These are phyloP conservation scores for Trypanosoma platydactyli DNA, from an alignment of 208 protist species.

Conservation along the genomic window DNA sequence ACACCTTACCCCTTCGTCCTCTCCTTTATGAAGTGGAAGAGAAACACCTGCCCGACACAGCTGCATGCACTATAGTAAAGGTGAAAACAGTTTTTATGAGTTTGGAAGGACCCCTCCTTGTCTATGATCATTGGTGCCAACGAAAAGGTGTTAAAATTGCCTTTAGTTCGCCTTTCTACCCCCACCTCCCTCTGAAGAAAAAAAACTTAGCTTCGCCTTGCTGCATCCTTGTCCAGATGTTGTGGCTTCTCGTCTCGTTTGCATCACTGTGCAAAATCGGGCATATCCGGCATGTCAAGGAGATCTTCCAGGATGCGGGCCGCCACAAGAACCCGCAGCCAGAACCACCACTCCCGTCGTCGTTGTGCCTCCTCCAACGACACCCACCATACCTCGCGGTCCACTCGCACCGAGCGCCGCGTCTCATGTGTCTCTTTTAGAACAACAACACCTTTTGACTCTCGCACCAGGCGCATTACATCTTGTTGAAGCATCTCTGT, in stretches of 20 bases:
- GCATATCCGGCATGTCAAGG: constrained; percentile 86
- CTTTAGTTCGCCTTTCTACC: too few species aligned
- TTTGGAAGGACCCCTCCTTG: too few species aligned
- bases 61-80: too few species aligned
- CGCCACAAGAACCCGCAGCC: constrained; percentile 43
- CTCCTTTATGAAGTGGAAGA: too few species aligned
- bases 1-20: too few species aligned
- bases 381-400: constrained; percentile 77
- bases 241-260: neutral
- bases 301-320: constrained; percentile 65
- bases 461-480: constrained; percentile 16
- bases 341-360: constrained; percentile 61
- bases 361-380: constrained; percentile 56
- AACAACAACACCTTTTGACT: constrained; percentile 27
- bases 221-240: neutral
- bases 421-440: constrained; percentile 33
- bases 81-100: too few species aligned
- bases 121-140: too few species aligned
- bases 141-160: too few species aligned
- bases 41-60: too few species aligned
- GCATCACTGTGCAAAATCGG: constrained; percentile 56
- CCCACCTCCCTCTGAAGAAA: too few species aligned
- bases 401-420: constrained; percentile 32
- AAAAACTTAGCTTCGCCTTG: too few species aligned
- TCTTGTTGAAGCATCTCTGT: neutral